Base-by-base conservation (phyloP, 106 monocot genomes). In the Alisma plantagoaquatica region DNA sequence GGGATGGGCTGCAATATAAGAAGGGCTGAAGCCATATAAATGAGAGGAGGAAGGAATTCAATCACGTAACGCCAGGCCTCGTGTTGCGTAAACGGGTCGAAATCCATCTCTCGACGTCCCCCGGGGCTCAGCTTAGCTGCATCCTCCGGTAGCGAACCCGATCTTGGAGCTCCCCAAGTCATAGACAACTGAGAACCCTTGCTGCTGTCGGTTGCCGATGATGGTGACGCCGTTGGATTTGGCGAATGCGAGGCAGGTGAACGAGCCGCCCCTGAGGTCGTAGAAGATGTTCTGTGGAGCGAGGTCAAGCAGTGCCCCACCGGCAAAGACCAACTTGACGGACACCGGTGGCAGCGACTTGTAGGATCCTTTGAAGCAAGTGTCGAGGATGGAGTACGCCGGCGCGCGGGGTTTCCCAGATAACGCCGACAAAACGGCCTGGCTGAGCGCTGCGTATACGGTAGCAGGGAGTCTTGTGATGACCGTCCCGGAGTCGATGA, bases 401-500 rank as follows among this genome's bases (percentile, higher is more conserved):
- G 81, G 46, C 11, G 74, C 77, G 6, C 67, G 53, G 2, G 50
- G 26, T 29, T 56, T 19, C 61, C 24, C 41, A 23, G 54, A 12
- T 23, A 77, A 22, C 12, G 81, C 74, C 15, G 27, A 59, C 30
- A 57, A 52, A 14, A 87, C 61, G 6, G 81, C 71, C 35, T 71
- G 46, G 64, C 77, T 81, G 31, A 81, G 54, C 46, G 70, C 77
- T 4, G 51, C 21, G 72, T 81, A 78, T 19, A 87, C 65, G 27
- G 70, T 59, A 8, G 77, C 3, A 11, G 80, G 86, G 5, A 86
- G 32, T 4, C 86, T 70, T 23, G 86, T 53, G 25, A 86, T 81
- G 56, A 86, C 80, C 7, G 86, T 86, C 8, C 77, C 86, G 2
- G 80, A 81, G 68, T 86, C 86, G 51, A 86, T 86, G 62, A 86